Conservation (phyloP, 2,329 filamentous ascomycete species). For the Samsoniella hepiali region DNA sequence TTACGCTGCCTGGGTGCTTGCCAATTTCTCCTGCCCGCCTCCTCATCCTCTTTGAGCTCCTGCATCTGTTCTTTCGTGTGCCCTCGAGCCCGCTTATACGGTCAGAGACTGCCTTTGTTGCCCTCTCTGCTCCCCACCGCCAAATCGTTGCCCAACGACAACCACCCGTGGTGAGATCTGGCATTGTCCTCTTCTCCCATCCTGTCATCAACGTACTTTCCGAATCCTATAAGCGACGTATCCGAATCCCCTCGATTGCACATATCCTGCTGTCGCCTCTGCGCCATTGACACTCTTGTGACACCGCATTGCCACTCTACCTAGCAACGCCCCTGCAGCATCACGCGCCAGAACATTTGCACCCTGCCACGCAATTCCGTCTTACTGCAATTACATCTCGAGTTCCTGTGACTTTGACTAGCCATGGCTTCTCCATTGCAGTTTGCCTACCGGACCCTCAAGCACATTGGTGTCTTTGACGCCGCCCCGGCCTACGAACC, state of each 20-base stretch:
- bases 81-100: slow-evolving; percentile 15
- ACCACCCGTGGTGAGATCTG: slow-evolving; percentile 4
- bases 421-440: slow-evolving; percentile 91
- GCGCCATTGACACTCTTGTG: slow-evolving; percentile 9
- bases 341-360: slow-evolving; percentile 19
- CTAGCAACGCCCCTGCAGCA: slow-evolving; percentile 17
- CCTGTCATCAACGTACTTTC: slow-evolving; percentile 4
- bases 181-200: slow-evolving; percentile 13
- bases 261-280: slow-evolving; percentile 12
- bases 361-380: slow-evolving; percentile 24
- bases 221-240: slow-evolving; percentile 16
- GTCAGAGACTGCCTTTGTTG: slow-evolving; percentile 17
- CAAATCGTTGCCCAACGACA: slow-evolving; percentile 18
- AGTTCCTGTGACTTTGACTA: slow-evolving; percentile 78
- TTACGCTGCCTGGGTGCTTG: slow-evolving; percentile 22
- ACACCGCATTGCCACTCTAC: slow-evolving; percentile 3
- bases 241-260: slow-evolving; percentile 11
- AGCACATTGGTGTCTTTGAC: slow-evolving; percentile 92
- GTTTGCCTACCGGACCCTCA: slow-evolving; percentile 96
- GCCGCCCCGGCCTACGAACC: slow-evolving; percentile 83
- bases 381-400: slow-evolving; percentile 21
- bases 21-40: slow-evolving; percentile 23
- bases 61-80: slow-evolving; percentile 18
- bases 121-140: slow-evolving; percentile 16
- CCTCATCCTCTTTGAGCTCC: slow-evolving; percentile 21